Percentiles rank a stretch among this genome's conserved stretches.
phyloP scores from a whole-genome alignment of 2,329 filamentous ascomycete genomes.

The Penicillium sp. region DNA sequence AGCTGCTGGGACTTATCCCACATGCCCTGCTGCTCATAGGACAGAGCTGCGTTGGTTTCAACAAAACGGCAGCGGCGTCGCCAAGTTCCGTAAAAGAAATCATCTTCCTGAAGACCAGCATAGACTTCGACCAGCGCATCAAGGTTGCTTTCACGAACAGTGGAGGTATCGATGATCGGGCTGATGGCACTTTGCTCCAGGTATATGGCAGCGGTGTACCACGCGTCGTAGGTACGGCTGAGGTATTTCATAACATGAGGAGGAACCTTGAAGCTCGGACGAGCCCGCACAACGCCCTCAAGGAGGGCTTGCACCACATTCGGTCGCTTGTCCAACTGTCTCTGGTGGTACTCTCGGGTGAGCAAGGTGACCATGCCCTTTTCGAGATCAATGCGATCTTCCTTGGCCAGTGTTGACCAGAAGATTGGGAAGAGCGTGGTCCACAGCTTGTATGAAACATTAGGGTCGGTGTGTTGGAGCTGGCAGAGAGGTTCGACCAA shows the following conservation, averaged over 20 bases:
- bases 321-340: constrained; percentile 91
- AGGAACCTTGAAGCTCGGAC: constrained; percentile 87
- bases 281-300: constrained; percentile 81
- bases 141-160: constrained; percentile 88
- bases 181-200: constrained; percentile 87
- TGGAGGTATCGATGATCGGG: constrained; percentile 80
- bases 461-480: constrained; percentile 84
- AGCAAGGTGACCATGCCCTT: constrained; percentile 87
- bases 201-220: constrained; percentile 92
- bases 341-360: constrained; percentile 92
- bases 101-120: constrained; percentile 86
- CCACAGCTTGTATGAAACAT: constrained; percentile 88
- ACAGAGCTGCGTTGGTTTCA: constrained; percentile 94
- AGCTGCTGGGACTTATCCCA: constrained; percentile 99
- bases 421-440: constrained; percentile 87
- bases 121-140: constrained; percentile 96
- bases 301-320: constrained; percentile 94
- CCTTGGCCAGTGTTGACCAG: constrained; percentile 85
- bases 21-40: constrained; percentile 98
- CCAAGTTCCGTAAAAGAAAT: constrained; percentile 98
- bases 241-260: constrained; percentile 96
- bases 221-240: constrained; percentile 90
- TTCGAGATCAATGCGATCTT: constrained; percentile 88
- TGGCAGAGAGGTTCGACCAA: constrained; percentile 88
- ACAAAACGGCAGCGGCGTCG: constrained; percentile 92